Evolutionary conservation across 495 filamentous ascomycete species (phyloP).

Genomic region (Podospora tetraspora): DNA sequence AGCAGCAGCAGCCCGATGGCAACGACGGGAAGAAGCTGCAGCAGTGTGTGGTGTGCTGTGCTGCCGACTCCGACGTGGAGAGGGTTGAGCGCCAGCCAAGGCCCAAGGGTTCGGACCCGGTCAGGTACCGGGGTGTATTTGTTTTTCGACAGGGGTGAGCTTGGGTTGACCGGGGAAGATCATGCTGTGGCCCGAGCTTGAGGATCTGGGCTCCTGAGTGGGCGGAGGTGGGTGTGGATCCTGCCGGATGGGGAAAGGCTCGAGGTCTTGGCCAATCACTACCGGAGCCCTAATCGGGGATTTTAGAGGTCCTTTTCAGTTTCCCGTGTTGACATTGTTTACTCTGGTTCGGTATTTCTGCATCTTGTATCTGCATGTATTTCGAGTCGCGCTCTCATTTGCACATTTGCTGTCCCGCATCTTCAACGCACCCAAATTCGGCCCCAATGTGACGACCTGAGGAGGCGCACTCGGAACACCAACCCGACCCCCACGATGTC

Average conservation of each 20-base stretch:
- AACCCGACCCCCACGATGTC: conserved; percentile 12
- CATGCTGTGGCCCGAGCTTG: conserved; percentile 12
- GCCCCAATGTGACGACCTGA: neutral
- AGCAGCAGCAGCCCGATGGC: neutral
- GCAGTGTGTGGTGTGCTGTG: conserved; percentile 4
- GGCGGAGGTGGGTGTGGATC: neutral
- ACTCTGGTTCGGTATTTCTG: neutral
- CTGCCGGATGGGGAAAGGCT: conserved; percentile 16
- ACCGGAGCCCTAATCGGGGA: conserved; percentile 7
- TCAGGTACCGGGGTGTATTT: conserved; percentile 6
- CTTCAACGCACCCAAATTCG: neutral
- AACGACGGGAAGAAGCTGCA: neutral
- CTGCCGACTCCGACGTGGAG: neutral
- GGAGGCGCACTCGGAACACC: neutral
- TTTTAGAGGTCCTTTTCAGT: neutral
- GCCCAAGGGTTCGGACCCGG: neutral
- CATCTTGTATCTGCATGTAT: neutral
- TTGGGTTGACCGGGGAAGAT: conserved; percentile 13
- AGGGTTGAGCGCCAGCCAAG: neutral
- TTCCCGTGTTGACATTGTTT: conserved; percentile 7
- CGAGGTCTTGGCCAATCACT: conserved; percentile 18
- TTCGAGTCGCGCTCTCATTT: neutral
- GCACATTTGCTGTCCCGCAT: neutral
- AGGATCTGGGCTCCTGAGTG: conserved; percentile 4
- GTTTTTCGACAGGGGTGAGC: conserved; percentile 11